Base-by-base conservation (phyloP, 2,329 filamentous ascomycete genomes). In the Nothopassalora personata region DNA sequence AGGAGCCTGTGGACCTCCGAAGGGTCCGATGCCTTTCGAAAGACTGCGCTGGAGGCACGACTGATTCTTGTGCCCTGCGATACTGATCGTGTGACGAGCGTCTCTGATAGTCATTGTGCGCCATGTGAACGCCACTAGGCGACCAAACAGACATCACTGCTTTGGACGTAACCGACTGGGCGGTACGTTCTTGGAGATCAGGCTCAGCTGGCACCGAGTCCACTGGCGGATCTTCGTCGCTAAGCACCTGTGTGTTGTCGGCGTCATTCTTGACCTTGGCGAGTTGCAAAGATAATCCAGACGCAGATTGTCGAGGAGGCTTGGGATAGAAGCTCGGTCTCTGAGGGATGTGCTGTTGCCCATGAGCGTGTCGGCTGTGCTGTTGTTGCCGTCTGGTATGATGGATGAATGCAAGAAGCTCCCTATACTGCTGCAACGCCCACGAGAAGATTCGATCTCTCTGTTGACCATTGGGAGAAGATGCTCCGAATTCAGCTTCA, bases 311-410 rank as follows among this genome's bases (percentile, higher is more conserved):
- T 49, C 80, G 80, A 18, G 84, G 84, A 31, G 84, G 84, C 65
- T 81, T 84, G 0, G 84, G 84, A 58, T 83, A 86, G 53, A 86
- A 85, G 60, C 78, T 80, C 3, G 83, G 83, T 65, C 83, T 81
- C 47, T 76, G 67, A 27, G 76, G 62, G 13, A 76, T 69, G 43
- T 77, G 77, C 23, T 76, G 74, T 23, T 68, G 68, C 27, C 74
- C 75, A 56, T 77, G 75, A 8, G 70, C 67, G 57, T 80, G 57
- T 64, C 71, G 59, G 64, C 67, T 61, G 9, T 75, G 72, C 30
- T 74, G 68, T 58, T 72, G 73, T 30, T 71, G 67, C 52, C 76
- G 77, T 18, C 76, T 69, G 4, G 75, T 77, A 28, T 77, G 75
- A 59, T 80, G 77, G 5, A 80, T 72, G 65, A 74, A 79, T 47